Evolutionary conservation across 2,329 filamentous ascomycete genomes (phyloP), one percentile per base, ranked within the genome.

Genomic region (Neophaeococcomyces mojaviensis): DNA sequence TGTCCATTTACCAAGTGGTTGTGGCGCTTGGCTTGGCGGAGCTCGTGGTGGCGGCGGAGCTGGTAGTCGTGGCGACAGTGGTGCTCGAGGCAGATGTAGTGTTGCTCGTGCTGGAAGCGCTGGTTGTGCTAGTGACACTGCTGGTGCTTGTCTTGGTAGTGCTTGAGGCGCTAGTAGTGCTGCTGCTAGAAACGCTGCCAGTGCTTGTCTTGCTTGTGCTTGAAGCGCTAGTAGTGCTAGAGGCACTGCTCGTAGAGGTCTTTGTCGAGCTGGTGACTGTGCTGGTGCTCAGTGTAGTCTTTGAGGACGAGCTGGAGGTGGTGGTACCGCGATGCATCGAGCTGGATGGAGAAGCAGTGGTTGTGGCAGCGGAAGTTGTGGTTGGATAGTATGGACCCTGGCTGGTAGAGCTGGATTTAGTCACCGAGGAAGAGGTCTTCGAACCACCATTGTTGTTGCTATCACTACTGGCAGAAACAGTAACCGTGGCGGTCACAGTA

Each of bases 401-500:
- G 26, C 16, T 39, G 3, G 44, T 35, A 5, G 38, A 39, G 15
- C 19, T 28, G 10, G 43, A 34, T 26, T 18, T 19, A 12, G 24
- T 41, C 24, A 35, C 32, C 19, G 44, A 38, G 32, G 28, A 22
- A 22, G 16, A 9, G 20, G 26, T 20, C 15, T 34, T 46, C 18
- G 38, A 10, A 10, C 39, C 39, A 19, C 39, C 39, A 63, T 43
- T 19, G 56, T 54, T 39, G 40, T 44, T 52, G 19, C 40, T 43
- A 13, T 22, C 44, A 37, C 24, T 46, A 30, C 15, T 46, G 44
- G 32, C 46, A 38, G 51, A 50, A 12, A 54, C 51, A 3, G 49
- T 54, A 30, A 55, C 48, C 3, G 55, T 57, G 2, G 43, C 48
- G 7, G 50, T 50, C 12, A 39, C 40, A 30, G 48, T 48, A 20